These are phyloP conservation scores for Kingdonia uniflora DNA, from an alignment of 164 flowering plant genomes.

Conservation along the genomic window DNA sequence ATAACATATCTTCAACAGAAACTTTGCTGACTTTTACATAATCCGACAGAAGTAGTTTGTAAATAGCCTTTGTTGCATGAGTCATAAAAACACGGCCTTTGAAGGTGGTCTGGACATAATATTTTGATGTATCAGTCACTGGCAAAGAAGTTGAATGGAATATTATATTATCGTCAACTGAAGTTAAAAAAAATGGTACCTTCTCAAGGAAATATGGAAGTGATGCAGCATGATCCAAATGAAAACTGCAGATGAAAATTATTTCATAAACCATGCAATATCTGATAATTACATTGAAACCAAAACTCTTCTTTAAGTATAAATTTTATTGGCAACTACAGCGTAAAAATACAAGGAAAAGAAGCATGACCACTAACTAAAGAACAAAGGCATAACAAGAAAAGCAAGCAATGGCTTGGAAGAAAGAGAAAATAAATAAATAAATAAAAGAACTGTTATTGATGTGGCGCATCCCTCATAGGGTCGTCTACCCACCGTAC, in stretches of 20 bases:
- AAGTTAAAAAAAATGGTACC: conserved; percentile 36
- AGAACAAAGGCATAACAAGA: too few species aligned
- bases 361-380: too few species aligned
- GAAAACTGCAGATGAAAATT: conserved; percentile 59
- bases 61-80: conserved; percentile 67
- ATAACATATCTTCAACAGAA: conserved; percentile 77
- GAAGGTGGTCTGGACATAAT: conserved; percentile 70
- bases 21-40: conserved; percentile 44
- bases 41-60: conserved; percentile 43
- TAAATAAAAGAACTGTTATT: too few species aligned
- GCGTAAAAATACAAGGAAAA: not conserved
- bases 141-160: not conserved
- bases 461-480: too few species aligned
- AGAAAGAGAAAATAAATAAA: too few species aligned
- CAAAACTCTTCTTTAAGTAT: not conserved
- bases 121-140: conserved; percentile 2
- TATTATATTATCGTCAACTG: not conserved
- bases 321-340: not conserved
- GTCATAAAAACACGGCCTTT: conserved; percentile 72
- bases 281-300: too few species aligned
- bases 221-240: conserved; percentile 97
- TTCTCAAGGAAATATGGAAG: conserved; percentile 92
- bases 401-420: too few species aligned
- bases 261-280: too few species aligned
- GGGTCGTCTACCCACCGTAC: too few species aligned